Evolutionary conservation across 2,329 filamentous ascomycete genomes (phyloP), one percentile per base, ranked within the genome.

Genomic region (Albophoma yamanashiensis): DNA sequence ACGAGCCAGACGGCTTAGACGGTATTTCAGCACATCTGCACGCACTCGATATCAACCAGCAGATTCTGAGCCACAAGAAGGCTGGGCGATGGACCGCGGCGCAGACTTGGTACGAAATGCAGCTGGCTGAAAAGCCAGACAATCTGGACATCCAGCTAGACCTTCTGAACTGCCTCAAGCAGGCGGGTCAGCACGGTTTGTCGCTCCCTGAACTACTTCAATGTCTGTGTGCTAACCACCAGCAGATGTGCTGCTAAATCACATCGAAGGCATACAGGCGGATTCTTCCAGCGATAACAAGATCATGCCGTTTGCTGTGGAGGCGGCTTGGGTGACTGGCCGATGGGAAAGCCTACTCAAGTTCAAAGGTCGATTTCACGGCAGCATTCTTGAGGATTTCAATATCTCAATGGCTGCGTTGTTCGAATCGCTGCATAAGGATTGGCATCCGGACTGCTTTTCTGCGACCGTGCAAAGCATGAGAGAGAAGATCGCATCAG

Each of bases 81-180:
- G 90, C 92, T 25, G 94, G 94, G 4, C 82, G 92, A 63, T 99
- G 94, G 92, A 88, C 90, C 20, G 91, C 93, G 58, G 94, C 92
- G 31, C 94, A 97, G 74, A 96, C 91, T 64, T 99, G 95, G 94
- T 97, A 97, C 72, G 92, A 99, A 71, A 86, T 96, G 64, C 88
- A 92, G 64, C 80, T 97, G 40, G 87, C 89, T 3, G 87, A 94
- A 67, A 82, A 88, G 55, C 92, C 93, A 0, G 79, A 87, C 58
- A 88, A 96, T 69, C 71, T 83, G 22, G 89, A 95, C 60, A 81
- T 89, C 15, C 92, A 97, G 70, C 80, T 90, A 60, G 89, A 95
- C 67, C 80, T 99, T 42, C 78, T 99, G 59, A 89, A 87, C 38
- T 97, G 94, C 67, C 79, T 99, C 12, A 92, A 92, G 69, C 92